phyloP scores from a whole-genome alignment of 1,284 basidiomycete species.

The Hemileia vastatrix region DNA sequence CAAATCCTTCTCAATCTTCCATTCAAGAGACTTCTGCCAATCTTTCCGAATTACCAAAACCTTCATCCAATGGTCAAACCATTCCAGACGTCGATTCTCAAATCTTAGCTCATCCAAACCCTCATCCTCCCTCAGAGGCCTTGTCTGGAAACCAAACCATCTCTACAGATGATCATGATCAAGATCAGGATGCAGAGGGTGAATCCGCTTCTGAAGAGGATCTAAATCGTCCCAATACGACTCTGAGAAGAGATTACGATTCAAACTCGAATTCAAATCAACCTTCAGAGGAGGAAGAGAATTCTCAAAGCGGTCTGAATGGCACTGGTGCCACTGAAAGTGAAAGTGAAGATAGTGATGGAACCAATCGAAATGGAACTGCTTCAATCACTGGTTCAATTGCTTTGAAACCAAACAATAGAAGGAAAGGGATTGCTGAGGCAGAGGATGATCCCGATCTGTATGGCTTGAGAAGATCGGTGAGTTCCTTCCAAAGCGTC shows the following conservation, averaged over 20 bases:
- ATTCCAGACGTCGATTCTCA: neutral
- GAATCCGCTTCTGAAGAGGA: neutral
- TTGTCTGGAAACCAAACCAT: neutral
- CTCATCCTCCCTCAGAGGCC: too few species aligned
- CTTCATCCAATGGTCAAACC: neutral
- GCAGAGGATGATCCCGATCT: conserved; percentile 38
- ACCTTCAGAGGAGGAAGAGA: neutral
- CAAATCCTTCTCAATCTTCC: neutral
- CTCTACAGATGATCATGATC: neutral
- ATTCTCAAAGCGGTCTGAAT: neutral
- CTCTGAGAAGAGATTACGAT: neutral
- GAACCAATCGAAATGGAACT: neutral
- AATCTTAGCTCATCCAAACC: neutral
- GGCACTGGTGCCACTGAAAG: neutral
- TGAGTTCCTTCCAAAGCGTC: conserved; percentile 22
- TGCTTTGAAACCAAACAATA: neutral
- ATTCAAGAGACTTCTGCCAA: neutral
- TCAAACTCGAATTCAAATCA: neutral
- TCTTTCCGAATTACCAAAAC: neutral
- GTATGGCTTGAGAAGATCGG: conserved; percentile 36
- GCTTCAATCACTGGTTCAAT: too few species aligned
- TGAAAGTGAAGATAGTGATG: neutral
- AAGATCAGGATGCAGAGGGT: neutral
- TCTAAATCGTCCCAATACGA: neutral
- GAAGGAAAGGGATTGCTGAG: neutral